Base-by-base conservation (phyloP, 2,329 filamentous ascomycete genomes). In the Diaporthe vaccinii region DNA sequence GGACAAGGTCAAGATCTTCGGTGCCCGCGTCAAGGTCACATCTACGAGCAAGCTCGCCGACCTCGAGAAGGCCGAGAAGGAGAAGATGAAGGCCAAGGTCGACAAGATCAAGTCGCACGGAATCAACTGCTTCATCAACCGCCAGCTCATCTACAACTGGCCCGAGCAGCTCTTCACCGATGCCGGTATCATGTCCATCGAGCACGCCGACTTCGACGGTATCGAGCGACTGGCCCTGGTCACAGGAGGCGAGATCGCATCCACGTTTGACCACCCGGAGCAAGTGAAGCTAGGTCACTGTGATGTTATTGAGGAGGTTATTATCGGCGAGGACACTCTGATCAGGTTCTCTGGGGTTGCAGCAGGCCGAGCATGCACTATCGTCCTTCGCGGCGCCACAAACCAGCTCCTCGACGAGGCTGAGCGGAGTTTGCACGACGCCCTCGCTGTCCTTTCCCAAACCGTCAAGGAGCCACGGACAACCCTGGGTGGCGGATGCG, bases 111-210 rank as follows among this genome's bases (percentile, higher is more conserved):
- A 98, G 91, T 91, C 95, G 62, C 97, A 99, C 82, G 97, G 97
- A 76, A 98, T 99, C 87, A 99, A 99, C 91, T 98, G 97, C 89
- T 99, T 99, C 86, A 98, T 99, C 85, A 99, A 99, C 91, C 91
- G 97, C 80, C 97, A 99, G 85, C 92, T 99, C 78, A 99, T 99
- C 87, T 99, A 99, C 90, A 99, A 99, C 90, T 99, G 97, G 97
- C 97, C 97, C 8, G 97, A 99, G 86, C 97, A 99, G 87, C 93
- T 99, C 62, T 99, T 99, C 83, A 95, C 96, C 49, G 97, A 99
- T 84, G 96, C 96, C 10, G 97, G 97, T 77, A 98, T 99, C 85
- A 94, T 98, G 89, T 98, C 95, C 39, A 99, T 99, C 80, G 97
- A 99, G 88, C 97, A 99, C 84, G 97, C 97, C 79, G 97, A 99